Conservation (phyloP, 306 rosid genomes). For the Neltuma alba region DNA sequence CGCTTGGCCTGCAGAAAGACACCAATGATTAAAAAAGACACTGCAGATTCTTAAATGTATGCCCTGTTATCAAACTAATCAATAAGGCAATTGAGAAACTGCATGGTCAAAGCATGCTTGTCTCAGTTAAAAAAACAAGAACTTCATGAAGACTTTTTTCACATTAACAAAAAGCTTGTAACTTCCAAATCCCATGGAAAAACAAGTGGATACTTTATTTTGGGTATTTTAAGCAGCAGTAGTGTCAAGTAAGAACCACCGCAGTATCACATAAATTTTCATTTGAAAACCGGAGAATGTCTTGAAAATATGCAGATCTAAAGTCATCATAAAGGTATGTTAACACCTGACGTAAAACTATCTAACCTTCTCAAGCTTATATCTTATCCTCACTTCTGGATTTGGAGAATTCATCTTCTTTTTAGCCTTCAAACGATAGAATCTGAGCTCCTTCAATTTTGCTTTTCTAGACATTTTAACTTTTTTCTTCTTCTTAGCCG, state of each 20-base stretch:
- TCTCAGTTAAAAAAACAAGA: conserved; percentile 13
- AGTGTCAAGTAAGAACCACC: conserved; percentile 1
- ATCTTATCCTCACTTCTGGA: conserved; percentile 87
- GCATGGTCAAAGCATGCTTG: conserved; percentile 12
- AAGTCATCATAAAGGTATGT: conserved; percentile 20
- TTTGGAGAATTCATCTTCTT: conserved; percentile 88
- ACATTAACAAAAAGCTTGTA: conserved; percentile 5
- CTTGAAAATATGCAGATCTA: conserved; percentile 10
- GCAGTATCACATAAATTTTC: too few species aligned
- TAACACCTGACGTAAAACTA: background rate
- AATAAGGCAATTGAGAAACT: conserved; percentile 10
- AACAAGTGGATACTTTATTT: background rate
- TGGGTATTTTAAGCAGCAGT: background rate
- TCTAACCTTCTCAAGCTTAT: conserved; percentile 82
- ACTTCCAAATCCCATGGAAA: conserved; percentile 8
- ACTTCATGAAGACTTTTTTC: conserved; percentile 8
- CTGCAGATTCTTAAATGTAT: background rate
- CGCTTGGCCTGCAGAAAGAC: conserved; percentile 73
- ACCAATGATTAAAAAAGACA: background rate
- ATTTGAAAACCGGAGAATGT: conserved; percentile 1
- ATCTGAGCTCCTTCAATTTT: conserved; percentile 78
- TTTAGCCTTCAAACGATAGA: conserved; percentile 84
- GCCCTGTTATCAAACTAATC: background rate
- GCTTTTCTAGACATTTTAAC: conserved; percentile 69
- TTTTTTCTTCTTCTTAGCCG: conserved; percentile 41